Evolutionary conservation across 1,284 basidiomycete species (phyloP).

Genomic region (Takashimella tepidaria): DNA sequence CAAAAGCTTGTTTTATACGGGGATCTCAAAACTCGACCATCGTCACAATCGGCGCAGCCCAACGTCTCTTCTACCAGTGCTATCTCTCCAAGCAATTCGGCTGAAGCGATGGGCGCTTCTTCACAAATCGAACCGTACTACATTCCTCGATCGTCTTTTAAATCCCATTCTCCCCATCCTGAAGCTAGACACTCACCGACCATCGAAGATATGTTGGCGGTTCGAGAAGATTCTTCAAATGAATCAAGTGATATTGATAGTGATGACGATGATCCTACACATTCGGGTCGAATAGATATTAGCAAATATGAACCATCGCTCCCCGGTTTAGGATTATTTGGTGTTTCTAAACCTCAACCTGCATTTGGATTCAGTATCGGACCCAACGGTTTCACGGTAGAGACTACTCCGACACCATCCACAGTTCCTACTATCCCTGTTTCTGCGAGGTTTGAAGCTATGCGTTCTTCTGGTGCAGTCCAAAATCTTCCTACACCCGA

Average conservation of each 20-base stretch:
- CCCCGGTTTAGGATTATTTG: neutral
- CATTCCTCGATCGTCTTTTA: neutral
- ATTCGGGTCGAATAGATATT: neutral
- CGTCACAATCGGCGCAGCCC: neutral
- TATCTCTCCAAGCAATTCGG: neutral
- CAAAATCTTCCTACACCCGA: neutral
- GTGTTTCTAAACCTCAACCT: neutral
- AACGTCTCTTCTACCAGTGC: neutral
- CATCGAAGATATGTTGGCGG: constrained; percentile 21
- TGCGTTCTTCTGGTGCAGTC: neutral
- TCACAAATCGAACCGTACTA: neutral
- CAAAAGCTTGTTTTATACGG: neutral
- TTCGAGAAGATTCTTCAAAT: constrained; percentile 23
- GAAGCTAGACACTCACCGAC: constrained; percentile 8
- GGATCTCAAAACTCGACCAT: neutral
- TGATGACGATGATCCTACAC: constrained; percentile 8
- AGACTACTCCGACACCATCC: neutral
- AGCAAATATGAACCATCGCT: neutral
- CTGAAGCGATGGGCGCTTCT: neutral
- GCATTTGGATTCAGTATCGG: constrained; percentile 32
- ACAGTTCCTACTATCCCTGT: neutral
- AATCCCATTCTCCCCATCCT: neutral
- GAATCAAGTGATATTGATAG: constrained; percentile 14
- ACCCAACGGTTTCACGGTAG: constrained; percentile 19
- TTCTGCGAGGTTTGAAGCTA: neutral